phyloP scores from a whole-genome alignment of 148 eudicot genomes.

The Rhododendron simsii region DNA sequence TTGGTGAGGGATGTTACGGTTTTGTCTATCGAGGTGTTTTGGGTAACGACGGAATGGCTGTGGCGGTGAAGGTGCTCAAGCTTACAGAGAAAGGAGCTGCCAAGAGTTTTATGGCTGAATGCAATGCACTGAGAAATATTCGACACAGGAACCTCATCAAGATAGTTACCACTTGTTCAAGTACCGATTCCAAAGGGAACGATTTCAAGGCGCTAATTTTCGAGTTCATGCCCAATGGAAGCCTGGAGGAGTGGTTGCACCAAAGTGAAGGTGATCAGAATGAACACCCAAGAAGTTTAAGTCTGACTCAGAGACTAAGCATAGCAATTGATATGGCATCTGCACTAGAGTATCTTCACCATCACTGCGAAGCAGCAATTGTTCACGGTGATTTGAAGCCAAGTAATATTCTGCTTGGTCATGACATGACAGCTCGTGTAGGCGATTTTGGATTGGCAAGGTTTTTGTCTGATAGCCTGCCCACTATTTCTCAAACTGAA shows the following conservation, averaged over 20 bases:
- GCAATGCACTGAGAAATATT: neutral
- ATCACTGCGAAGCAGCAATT: neutral
- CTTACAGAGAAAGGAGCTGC: neutral
- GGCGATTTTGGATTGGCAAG: neutral
- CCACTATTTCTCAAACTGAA: neutral
- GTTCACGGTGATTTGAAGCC: conserved; percentile 9
- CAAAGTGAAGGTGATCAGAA: too few species aligned
- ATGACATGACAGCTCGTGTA: neutral
- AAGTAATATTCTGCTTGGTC: neutral
- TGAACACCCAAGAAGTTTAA: too few species aligned
- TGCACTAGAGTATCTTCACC: neutral
- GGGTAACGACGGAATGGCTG: neutral
- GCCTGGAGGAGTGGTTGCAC: too few species aligned
- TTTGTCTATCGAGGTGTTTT: neutral
- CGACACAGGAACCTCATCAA: neutral
- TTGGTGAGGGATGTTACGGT: neutral
- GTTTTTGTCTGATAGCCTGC: neutral
- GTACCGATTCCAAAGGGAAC: too few species aligned
- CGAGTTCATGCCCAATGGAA: too few species aligned
- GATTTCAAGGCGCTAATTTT: too few species aligned
- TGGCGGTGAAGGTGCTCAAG: neutral
- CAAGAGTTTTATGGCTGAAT: neutral
- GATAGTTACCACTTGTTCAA: neutral
- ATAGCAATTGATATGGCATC: too few species aligned
- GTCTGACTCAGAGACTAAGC: too few species aligned